Evolutionary conservation across 2,329 filamentous ascomycete genomes (phyloP), one percentile per base, ranked within the genome.

Genomic region (Herpotrichia juniperi): DNA sequence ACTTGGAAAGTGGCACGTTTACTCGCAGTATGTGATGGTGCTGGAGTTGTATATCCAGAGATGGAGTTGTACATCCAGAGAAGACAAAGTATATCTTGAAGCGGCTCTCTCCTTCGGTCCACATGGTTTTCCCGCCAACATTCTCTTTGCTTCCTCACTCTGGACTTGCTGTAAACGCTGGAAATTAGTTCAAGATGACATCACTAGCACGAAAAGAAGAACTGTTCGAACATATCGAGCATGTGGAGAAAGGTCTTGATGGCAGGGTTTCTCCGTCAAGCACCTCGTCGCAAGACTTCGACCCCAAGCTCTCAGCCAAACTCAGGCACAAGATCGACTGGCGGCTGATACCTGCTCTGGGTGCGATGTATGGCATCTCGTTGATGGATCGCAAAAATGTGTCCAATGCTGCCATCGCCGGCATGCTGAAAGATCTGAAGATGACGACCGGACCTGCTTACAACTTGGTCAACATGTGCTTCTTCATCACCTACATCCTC

Each of bases 321-420:
- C 21, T 68, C 9, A 24, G 65, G n/a, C 64, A 64, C 51, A 53
- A 50, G 14, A 54, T 67, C 25, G 63, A 67, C 49, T 65, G 56
- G 57, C 56, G 64, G 11, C 51, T 67, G 10, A 57, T 67, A 30
- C 62, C 64, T 3, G 58, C 59, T 4, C 46, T 67, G 4, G 62
- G 61, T 2, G 56, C 56, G 4, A 66, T 66, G 62, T 64, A 63
- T 35, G 62, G 59, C 25, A 63, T 64, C 39, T 61, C 57, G 4
- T 56, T 66, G 34, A 63, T 65, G 46, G 62, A 67, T 32, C 56
- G 64, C n/a, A 66, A 62, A 7, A 69, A 67, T 16, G 56, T 67
- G 17, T 56, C 62, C 11, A 68, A 66, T 42, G 66, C 66, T 11
- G 62, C 62, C 21, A 57, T 68, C 22, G 67, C 65, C 16, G 67